Base-by-base conservation (phyloP, 768 basidiomycete genomes). In the Lactarius sp. region DNA sequence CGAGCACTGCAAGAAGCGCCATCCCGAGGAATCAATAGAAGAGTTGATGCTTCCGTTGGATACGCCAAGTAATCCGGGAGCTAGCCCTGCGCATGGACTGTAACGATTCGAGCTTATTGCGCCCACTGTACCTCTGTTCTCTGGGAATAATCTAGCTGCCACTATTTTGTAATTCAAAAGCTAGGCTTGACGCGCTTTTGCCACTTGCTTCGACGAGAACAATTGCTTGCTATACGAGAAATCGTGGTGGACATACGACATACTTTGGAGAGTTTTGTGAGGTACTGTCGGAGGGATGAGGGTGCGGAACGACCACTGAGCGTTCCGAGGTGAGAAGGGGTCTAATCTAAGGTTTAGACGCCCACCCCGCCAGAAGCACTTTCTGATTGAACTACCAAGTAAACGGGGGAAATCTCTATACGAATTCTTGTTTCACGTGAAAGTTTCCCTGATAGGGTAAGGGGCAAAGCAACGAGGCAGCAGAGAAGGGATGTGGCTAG, bases 1-100 rank as follows among this genome's bases (percentile, higher is more conserved):
- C 41, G 63, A 64, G 6, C 63, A 64, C 36, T 64, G 63, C 63
- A 64, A 22, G 59, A 64, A 64, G 41, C 63, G 63, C 5, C 63
- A 64, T 52, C 53, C 47, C 7, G 50, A 54, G 2, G 20, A n/a
- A 36, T 33, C 41, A 16, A 33, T 60, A 42, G 63, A 60, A 10
- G 47, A 49, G 1, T 44, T 64, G 34, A 60, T 54, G 54, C 27
- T 52, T 16, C 49, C 36, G 18, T 34, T 60, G 49, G 33, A n/a
- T 20, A 54, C 52, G 9, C n/a, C 20, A 14, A 46, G 20, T 64
- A 36, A 16, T 39, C 37, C 22, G 46, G 16, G 27, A 22, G 27
- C 34, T 33, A 27, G 36, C 18, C n/a, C n/a, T 34, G 22, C n/a
- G 7, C 27, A 6, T 2, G 39, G 8, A 41, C 14, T 52, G 46